phyloP scores from a whole-genome alignment of 352 stramenopile species.

The Hyaloperonospora arabidopsidis region DNA sequence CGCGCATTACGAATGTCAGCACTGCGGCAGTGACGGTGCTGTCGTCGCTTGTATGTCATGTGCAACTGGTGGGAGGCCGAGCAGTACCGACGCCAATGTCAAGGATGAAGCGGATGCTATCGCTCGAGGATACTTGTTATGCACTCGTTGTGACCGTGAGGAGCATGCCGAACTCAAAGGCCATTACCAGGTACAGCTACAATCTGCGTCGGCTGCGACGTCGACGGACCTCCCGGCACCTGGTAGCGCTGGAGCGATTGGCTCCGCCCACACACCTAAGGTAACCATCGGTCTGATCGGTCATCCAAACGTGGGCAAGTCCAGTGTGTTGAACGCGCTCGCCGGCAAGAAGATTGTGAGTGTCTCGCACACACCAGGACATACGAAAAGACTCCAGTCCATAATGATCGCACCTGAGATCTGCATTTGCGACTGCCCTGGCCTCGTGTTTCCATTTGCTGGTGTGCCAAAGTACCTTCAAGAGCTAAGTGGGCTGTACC shows the following conservation, averaged over 20 bases:
- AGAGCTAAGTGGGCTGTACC: slow-evolving; percentile 74
- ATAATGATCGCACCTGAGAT: slow-evolving; percentile 80
- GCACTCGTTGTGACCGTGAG: slow-evolving; percentile 57
- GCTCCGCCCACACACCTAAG: slow-evolving; percentile 40
- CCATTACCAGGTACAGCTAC: slow-evolving; percentile 46
- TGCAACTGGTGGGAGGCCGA: slow-evolving; percentile 19
- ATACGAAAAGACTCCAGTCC: slow-evolving; percentile 81
- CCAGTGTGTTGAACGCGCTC: slow-evolving; percentile 78
- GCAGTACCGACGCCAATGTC: slow-evolving; percentile 26
- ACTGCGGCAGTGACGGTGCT: slow-evolving; percentile 63
- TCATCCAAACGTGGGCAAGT: slow-evolving; percentile 86
- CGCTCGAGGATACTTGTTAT: slow-evolving; percentile 59
- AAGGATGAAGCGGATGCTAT: slow-evolving; percentile 49
- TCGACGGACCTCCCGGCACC: slow-evolving; percentile 20
- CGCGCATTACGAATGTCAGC: slow-evolving; percentile 42
- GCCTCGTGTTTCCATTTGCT: slow-evolving; percentile 79
- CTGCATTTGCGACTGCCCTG: slow-evolving; percentile 82
- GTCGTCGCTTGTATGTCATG: slow-evolving; percentile 62
- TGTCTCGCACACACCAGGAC: slow-evolving; percentile 77
- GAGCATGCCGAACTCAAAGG: slow-evolving; percentile 56
- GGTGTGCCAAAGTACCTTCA: slow-evolving; percentile 77
- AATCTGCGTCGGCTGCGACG: slow-evolving; percentile 24
- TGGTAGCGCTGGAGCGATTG: slow-evolving; percentile 22
- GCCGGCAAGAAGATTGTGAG: slow-evolving; percentile 84
- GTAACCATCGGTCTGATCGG: slow-evolving; percentile 84